These are phyloP conservation scores for Kondoa subrosea DNA, from an alignment of 768 basidiomycete species.

Conservation along the genomic window DNA sequence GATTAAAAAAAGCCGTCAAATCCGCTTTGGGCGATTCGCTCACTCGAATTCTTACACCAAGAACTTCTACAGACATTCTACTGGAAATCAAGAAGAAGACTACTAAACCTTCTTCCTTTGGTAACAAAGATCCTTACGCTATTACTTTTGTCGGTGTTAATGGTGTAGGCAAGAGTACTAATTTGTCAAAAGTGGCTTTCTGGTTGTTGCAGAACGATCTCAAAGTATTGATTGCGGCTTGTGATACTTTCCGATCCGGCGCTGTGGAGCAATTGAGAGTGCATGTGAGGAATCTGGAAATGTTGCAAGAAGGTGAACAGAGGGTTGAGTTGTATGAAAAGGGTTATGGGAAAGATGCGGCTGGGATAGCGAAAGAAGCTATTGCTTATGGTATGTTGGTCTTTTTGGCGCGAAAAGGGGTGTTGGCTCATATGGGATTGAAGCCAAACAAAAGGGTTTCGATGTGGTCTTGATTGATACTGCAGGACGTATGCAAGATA, in stretches of 20 bases:
- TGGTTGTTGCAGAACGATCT: conserved; percentile 95
- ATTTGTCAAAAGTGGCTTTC: conserved; percentile 93
- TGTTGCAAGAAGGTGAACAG: conserved; percentile 49
- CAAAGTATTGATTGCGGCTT: conserved; percentile 87
- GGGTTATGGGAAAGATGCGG: conserved; percentile 98
- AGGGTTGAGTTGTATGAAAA: conserved; percentile 85
- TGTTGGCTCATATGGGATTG: conserved; percentile 7
- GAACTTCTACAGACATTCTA: conserved; percentile 88
- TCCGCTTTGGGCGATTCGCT: conserved; percentile 65
- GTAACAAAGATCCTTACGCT: conserved; percentile 56
- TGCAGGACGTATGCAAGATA: conserved; percentile 97
- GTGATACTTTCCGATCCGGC: conserved; percentile 89
- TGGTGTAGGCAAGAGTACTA: conserved; percentile 96
- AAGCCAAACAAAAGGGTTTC: conserved; percentile 74
- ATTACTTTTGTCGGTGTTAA: conserved; percentile 97
- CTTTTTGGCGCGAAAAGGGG: conserved; percentile 4
- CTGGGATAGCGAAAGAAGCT: conserved; percentile 90
- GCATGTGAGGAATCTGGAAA: conserved; percentile 82
- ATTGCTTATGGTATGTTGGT: conserved; percentile 54
- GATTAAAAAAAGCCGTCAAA: conserved; percentile 63
- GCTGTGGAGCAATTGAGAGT: conserved; percentile 95
- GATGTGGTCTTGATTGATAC: conserved; percentile 97
- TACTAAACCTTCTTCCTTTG: conserved; percentile 19
- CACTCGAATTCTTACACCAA: conserved; percentile 86
- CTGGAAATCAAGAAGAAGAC: conserved; percentile 81